These are phyloP conservation scores for Globisporangium cylindrosporum DNA, from an alignment of 352 stramenopile genomes.

Conservation along the genomic window DNA sequence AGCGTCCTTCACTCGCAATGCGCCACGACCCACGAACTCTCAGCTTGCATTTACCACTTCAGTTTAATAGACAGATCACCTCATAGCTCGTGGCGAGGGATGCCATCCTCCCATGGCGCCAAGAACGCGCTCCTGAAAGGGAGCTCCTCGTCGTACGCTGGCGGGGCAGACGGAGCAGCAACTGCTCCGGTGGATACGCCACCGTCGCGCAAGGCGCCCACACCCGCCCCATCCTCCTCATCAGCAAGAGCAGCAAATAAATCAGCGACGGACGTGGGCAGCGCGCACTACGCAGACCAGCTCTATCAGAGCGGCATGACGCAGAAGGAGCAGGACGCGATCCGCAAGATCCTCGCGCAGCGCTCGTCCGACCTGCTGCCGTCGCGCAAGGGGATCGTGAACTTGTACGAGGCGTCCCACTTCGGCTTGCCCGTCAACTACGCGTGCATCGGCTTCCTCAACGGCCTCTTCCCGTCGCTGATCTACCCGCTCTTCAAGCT, in stretches of 20 bases:
- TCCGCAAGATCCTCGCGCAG: constrained; percentile 32
- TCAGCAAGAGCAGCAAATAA: background rate
- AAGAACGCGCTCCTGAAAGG: constrained; percentile 7
- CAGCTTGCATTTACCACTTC: too few relatives aligned
- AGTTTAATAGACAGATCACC: too few relatives aligned
- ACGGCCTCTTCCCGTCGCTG: constrained; percentile 57
- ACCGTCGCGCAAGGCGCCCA: constrained; percentile 2
- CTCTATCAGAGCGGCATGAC: constrained; percentile 12
- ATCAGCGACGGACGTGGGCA: background rate
- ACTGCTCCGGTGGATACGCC: background rate
- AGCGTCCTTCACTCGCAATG: too few relatives aligned
- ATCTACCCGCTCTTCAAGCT: constrained; percentile 78
- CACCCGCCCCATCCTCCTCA: background rate
- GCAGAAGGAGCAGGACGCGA: constrained; percentile 24
- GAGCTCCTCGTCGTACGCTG: constrained; percentile 6
- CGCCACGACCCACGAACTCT: too few relatives aligned
- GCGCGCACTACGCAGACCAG: constrained; percentile 4
- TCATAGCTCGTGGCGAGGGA: background rate
- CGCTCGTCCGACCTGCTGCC: constrained; percentile 40
- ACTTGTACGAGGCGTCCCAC: constrained; percentile 34
- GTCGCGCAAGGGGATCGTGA: constrained; percentile 36
- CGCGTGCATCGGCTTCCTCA: constrained; percentile 66
- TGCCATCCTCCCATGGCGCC: constrained; percentile 3
- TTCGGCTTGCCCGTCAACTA: constrained; percentile 71
- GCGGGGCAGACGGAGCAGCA: background rate